phyloP scores from a whole-genome alignment of 202 grass and related monocot genomes.

The Hordeum pubiflorum region DNA sequence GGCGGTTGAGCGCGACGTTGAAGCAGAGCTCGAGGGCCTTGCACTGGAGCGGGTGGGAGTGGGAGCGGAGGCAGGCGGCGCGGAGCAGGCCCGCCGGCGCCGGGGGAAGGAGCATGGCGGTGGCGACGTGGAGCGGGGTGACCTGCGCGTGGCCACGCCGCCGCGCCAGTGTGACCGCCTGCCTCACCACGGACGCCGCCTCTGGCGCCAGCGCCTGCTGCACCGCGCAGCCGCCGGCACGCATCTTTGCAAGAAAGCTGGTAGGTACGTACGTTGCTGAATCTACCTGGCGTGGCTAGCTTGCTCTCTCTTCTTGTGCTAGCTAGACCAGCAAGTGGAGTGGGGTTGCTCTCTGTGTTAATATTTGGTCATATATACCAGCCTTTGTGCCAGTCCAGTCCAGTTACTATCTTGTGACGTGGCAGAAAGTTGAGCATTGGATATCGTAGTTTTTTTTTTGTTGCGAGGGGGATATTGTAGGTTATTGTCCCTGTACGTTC shows the following conservation, averaged over 20 bases:
- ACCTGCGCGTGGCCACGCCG: slow-evolving; percentile 79
- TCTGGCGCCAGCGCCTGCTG: slow-evolving; percentile 73
- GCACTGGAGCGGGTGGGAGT: slow-evolving; percentile 92
- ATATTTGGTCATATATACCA: slow-evolving; percentile 7
- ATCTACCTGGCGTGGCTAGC: background rate
- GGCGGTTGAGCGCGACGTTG: slow-evolving; percentile 93
- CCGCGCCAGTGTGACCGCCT: slow-evolving; percentile 60
- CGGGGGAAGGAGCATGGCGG: slow-evolving; percentile 52
- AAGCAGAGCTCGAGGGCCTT: slow-evolving; percentile 94
- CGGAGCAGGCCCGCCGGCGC: slow-evolving; percentile 45
- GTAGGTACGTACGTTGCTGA: background rate
- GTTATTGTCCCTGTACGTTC: background rate
- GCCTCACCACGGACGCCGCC: slow-evolving; percentile 52
- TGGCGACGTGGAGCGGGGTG: slow-evolving; percentile 87
- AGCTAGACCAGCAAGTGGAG: background rate
- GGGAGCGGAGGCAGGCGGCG: slow-evolving; percentile 68
- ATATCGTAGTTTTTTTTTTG: background rate
- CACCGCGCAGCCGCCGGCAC: slow-evolving; percentile 71
- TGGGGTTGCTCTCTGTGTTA: background rate
- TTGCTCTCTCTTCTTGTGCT: background rate
- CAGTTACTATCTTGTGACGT: background rate
- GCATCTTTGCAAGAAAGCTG: slow-evolving; percentile 37
- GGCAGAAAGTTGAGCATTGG: background rate
- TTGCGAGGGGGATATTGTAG: background rate
- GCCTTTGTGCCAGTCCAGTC: background rate